Base-by-base conservation (phyloP, 345 rosid genomes). In the Citrus trifoliata region DNA sequence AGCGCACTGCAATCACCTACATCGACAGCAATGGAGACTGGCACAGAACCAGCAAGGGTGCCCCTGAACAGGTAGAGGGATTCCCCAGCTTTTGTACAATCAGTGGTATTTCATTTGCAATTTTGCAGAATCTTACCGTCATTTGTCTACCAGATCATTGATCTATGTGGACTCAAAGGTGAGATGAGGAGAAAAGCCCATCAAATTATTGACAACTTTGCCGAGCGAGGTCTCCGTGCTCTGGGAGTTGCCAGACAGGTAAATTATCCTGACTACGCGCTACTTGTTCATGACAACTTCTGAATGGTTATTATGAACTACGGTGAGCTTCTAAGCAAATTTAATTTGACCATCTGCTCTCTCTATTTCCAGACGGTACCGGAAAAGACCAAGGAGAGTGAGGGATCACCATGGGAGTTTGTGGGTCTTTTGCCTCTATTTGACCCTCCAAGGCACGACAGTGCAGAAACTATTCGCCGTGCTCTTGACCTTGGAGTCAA, bases 1-100 rank as follows among this genome's bases (percentile, higher is more conserved):
- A 95, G 85, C 94, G 97, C 70, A 95, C 99, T 27, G 99, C 99
- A 3, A 95, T 93, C 51, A 94, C 99, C 59, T 95, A 93, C 83
- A 76, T 84, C 14, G 97, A 93, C 61, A 70, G 72, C 82, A 78
- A 84, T 7, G 98, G 92, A 8, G 86, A 92, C 64, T 96, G 98
- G 99, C 88, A 88, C 74, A 84, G 97, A 53, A 71, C 88, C 65
- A 96, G 99, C 84, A 96, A 96, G 85, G 98, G 98, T 67, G 97
- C 99, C 64, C 98, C 98, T 0, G 99, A 96, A 84, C 98, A 96
- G 77, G 98, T 92, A 79, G 10, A 40, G 70, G 60, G 75, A 75
- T 70, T 25, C 71, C 48, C 24, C 24, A 19, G 0, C 9, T 0
- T 56, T 70, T 60, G 7, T 9, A 28, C 32, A 13, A 19, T 1